Percentiles rank a stretch among this genome's conserved stretches.
Evolutionary conservation across 2,329 filamentous ascomycete genomes (phyloP).

Genomic region (Thermochaetoides dissita): DNA sequence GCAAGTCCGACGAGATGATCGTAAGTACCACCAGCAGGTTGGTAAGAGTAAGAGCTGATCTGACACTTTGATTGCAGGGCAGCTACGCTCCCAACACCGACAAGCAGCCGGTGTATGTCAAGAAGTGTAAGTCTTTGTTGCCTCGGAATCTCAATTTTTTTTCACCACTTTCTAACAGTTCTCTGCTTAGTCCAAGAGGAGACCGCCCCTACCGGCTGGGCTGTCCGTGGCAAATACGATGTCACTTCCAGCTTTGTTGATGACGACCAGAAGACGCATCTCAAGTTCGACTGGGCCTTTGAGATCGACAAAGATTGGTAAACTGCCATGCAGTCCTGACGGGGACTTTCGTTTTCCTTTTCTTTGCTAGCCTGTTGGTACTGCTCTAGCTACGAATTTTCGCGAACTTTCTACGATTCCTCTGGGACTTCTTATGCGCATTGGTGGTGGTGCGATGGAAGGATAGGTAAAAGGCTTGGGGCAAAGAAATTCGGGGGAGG

Average conservation of each 20-base stretch:
- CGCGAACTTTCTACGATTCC: too few species aligned
- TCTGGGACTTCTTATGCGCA: too few species aligned
- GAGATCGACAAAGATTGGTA: constrained; percentile 96
- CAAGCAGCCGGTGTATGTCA: constrained; percentile 71
- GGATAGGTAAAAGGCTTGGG: too few species aligned
- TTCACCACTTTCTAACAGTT: background rate
- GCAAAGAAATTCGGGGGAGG: too few species aligned
- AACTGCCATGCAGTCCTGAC: constrained; percentile 3
- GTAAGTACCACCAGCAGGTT: constrained; percentile 37
- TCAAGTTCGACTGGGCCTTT: constrained; percentile 92
- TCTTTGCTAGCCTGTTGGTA: background rate
- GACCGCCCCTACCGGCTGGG: constrained; percentile 81
- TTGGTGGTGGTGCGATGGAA: too few species aligned
- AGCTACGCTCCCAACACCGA: constrained; percentile 89
- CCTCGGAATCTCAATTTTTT: background rate
- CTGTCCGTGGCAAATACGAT: constrained; percentile 80
- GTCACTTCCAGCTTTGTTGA: constrained; percentile 85
- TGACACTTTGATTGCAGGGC: constrained; percentile 39
- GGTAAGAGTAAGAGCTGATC: background rate
- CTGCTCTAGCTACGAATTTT: background rate
- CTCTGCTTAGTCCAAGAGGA: constrained; percentile 38
- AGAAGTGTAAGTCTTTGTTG: constrained; percentile 61
- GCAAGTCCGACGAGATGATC: constrained; percentile 98
- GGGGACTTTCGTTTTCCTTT: background rate
- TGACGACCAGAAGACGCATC: constrained; percentile 81